A percentile compares a stretch with the other conserved stretches of the same genome.
These are phyloP conservation scores for Leccinum disarticulatum DNA, from an alignment of 768 basidiomycete species.

Conservation along the genomic window DNA sequence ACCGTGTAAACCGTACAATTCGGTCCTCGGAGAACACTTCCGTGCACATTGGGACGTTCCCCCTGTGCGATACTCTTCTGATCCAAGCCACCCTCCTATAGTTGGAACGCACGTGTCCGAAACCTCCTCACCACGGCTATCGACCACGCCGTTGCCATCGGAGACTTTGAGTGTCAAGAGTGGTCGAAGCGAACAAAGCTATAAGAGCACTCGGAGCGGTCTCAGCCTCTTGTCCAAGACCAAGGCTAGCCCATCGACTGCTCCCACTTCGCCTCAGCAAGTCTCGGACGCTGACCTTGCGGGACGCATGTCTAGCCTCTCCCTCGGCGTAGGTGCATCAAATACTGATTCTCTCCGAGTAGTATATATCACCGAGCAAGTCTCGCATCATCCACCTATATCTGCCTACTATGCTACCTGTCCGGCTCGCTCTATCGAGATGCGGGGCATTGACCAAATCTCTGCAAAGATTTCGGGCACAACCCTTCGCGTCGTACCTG, in stretches of 20 bases:
- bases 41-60: constrained; percentile 83
- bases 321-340: constrained; percentile 41
- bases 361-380: constrained; percentile 86
- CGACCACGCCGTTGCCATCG: constrained; percentile 22
- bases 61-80: constrained; percentile 54
- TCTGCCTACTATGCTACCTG: constrained; percentile 81
- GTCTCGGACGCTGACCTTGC: constrained; percentile 40
- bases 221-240: constrained; percentile 55
- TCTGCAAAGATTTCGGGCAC: constrained; percentile 90
- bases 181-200: constrained; percentile 50
- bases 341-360: constrained; percentile 53
- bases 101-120: constrained; percentile 41
- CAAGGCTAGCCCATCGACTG: constrained; percentile 34
- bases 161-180: constrained; percentile 57
- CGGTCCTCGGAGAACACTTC: constrained; percentile 86
- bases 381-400: constrained; percentile 96
- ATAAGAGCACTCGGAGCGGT: constrained; percentile 58
- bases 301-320: constrained; percentile 62
- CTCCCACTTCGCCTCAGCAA: constrained; percentile 48
- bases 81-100: constrained; percentile 46
- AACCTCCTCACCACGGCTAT: constrained; percentile 25
- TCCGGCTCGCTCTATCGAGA: constrained; percentile 68
- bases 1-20: constrained; percentile 92
- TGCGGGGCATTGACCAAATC: constrained; percentile 89
- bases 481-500: constrained; percentile 77